phyloP scores from a whole-genome alignment of 305 asterid genomes.

The Fraxinus baroniana region DNA sequence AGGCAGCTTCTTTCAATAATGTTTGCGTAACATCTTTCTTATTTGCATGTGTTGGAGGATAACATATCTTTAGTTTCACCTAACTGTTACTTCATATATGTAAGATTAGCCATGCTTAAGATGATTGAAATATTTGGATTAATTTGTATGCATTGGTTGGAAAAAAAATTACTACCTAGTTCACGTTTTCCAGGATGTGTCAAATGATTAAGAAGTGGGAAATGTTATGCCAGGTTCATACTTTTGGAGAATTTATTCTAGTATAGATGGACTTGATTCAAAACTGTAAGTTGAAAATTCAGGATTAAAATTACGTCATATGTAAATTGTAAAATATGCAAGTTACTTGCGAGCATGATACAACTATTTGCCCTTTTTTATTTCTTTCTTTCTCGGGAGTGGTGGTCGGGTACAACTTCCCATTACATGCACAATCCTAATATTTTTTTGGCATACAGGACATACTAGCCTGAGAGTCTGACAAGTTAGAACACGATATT shows the following conservation, averaged over 20 bases:
- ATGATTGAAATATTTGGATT: neutral
- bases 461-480: neutral
- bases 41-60: neutral
- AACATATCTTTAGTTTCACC: neutral
- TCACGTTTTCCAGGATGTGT: neutral
- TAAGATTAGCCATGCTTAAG: neutral
- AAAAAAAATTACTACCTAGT: neutral
- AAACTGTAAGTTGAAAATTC: neutral
- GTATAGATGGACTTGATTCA: neutral
- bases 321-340: neutral
- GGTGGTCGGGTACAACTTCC: neutral
- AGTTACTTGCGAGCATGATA: neutral
- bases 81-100: neutral
- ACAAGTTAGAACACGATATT: neutral
- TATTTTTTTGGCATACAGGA: neutral
- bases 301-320: neutral
- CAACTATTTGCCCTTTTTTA: neutral
- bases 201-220: neutral
- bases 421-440: neutral
- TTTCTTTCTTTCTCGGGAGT: neutral
- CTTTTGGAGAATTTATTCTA: neutral
- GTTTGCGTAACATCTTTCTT: neutral
- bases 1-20: neutral
- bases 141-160: neutral
- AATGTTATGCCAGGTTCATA: neutral